Conservation (phyloP, 352 stramenopile genomes). For the Globisporangium acanthophoron region DNA sequence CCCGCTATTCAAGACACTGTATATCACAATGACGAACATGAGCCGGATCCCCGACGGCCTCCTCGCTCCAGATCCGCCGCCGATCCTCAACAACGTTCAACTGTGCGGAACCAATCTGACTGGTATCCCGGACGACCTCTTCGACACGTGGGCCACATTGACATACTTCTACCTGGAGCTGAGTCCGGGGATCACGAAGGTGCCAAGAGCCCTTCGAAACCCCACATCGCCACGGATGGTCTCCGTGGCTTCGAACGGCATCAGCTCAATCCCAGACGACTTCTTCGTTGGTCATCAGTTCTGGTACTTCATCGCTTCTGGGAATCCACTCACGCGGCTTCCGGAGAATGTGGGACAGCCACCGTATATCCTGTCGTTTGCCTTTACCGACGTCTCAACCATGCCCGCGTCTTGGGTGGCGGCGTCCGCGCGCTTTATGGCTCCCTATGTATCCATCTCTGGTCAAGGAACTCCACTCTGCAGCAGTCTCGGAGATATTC, state of each 20-base stretch:
- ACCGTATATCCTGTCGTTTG: neutral
- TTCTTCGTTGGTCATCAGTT: neutral
- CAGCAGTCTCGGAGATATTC: too few relatives aligned
- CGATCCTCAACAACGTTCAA: conserved; percentile 5
- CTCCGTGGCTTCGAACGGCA: neutral
- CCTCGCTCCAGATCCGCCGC: neutral
- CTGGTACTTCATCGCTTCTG: conserved; percentile 2
- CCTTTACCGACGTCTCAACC: neutral
- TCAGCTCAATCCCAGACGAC: neutral
- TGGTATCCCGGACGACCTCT: conserved; percentile 7
- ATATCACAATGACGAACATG: conserved; percentile 1
- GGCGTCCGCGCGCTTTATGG: neutral
- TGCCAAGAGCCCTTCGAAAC: conserved; percentile 1
- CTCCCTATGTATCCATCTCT: neutral
- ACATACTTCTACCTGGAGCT: conserved; percentile 10
- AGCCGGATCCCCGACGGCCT: conserved; percentile 8
- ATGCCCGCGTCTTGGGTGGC: neutral
- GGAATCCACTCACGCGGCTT: conserved; percentile 10
- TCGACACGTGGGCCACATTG: conserved; percentile 3
- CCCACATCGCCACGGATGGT: neutral
- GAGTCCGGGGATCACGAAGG: conserved; percentile 4
- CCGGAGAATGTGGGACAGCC: neutral
- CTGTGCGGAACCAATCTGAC: conserved; percentile 15
- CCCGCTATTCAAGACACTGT: neutral
- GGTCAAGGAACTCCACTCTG: too few relatives aligned